Base-by-base conservation (phyloP, 1,284 basidiomycete genomes). In the Malassezia psittaci region DNA sequence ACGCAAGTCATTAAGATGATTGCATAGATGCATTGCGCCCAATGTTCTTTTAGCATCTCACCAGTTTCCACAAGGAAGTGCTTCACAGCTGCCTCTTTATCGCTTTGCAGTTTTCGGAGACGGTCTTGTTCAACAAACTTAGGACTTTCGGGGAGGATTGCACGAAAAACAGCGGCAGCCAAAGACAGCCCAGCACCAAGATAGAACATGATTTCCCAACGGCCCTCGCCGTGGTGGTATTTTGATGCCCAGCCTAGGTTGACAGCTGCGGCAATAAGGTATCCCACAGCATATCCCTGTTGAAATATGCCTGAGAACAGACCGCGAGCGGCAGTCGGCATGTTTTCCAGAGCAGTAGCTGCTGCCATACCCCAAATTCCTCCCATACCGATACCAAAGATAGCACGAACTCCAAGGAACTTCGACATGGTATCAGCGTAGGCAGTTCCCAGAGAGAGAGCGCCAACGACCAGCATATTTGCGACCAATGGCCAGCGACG, bases 251-350 rank as follows among this genome's bases (percentile, higher is more conserved):
- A 74, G 1, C 67, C 73, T 34, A 93, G 79, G 71, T 90, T 89
- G 76, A 90, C 83, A 32, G 85, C 82, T 0, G 85, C 83, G 0
- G 83, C 76, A 34, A 79, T 63, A 24, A 79, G 72, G 64, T 79
- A 78, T 15, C 76, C 77, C 42, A 71, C 54, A 19, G 85, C 84
- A 62, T 89, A 88, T 2, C 86, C 87, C 72, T 90, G 82, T 64
- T 90, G 88, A 3, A 90, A 74, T 52, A 96, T 78, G 37, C 93
- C 93, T 15, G 83, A 86, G 15, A 84, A 85, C 3, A 96, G 77
- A 37, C 93, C 93, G 73, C 93, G 85, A 2, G 84, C 81, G 60
- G 87, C 85, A 29, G 86, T 83, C 0, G 91, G 90, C 21, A 96
- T 81, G 74, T 88, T 90, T 75, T 96, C 93, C 12, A 96, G 82